A percentile compares a stretch with the other conserved stretches of the same genome.
These are phyloP conservation scores for Pseudevernia furfuracea DNA, from an alignment of 495 filamentous ascomycete species.

Conservation along the genomic window DNA sequence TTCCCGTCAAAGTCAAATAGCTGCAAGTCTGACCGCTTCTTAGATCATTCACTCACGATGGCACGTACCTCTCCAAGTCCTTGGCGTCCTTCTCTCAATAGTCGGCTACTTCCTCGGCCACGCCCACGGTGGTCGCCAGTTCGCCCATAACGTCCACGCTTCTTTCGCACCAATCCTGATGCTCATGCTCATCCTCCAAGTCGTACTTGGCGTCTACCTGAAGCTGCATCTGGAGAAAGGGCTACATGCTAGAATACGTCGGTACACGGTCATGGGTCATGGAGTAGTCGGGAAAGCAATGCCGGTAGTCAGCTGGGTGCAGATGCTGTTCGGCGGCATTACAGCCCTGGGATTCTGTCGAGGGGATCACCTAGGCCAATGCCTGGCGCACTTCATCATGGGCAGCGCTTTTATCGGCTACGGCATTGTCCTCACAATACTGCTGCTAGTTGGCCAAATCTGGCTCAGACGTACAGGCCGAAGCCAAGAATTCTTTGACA, in stretches of 20 bases:
- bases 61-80: constrained; percentile 85
- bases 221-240: constrained; percentile 82
- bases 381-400: constrained; percentile 97
- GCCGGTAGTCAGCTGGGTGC: constrained; percentile 81
- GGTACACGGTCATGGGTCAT: constrained; percentile 62
- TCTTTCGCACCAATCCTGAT: constrained; percentile 72
- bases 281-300: constrained; percentile 78
- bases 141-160: constrained; percentile 75
- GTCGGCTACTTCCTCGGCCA: constrained; percentile 88
- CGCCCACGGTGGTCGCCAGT: constrained; percentile 79
- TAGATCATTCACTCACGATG: constrained; percentile 84
- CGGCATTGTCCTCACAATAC: constrained; percentile 76
- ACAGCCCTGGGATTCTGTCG: constrained; percentile 90
- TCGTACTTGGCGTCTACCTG: constrained; percentile 77
- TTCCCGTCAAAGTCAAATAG: neutral
- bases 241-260: constrained; percentile 69
- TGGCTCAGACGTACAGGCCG: constrained; percentile 80
- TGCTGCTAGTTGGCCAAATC: constrained; percentile 78
- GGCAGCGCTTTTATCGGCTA: constrained; percentile 94
- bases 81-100: constrained; percentile 66
- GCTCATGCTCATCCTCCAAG: constrained; percentile 66
- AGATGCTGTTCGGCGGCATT: constrained; percentile 96
- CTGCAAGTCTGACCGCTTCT: neutral
- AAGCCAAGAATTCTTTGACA: constrained; percentile 97
- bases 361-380: constrained; percentile 86